Conservation (phyloP, 2,329 filamentous ascomycete species). For the Coniochaeta sp. region DNA sequence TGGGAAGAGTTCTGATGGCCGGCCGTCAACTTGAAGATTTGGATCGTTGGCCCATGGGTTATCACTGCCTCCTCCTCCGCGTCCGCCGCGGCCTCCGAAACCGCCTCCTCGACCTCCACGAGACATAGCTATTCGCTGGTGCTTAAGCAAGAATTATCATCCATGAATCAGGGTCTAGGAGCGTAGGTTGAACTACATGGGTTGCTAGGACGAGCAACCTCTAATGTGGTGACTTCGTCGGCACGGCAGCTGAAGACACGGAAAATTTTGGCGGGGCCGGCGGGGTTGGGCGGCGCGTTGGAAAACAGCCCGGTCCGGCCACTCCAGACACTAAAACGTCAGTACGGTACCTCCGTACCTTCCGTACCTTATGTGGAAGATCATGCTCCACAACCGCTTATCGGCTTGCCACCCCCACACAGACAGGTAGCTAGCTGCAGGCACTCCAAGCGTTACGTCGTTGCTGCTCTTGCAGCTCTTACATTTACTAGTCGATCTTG, state of each 20-base stretch:
- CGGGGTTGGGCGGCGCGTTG: not conserved
- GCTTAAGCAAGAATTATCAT: not conserved
- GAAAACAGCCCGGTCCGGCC: too few relatives aligned
- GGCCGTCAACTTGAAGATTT: constrained; percentile 36
- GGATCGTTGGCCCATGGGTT: constrained; percentile 50
- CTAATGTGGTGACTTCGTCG: not conserved
- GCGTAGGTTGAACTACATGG: not conserved
- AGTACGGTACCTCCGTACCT: not conserved
- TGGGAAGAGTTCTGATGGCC: constrained; percentile 53
- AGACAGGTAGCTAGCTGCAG: not conserved
- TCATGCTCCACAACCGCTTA: too few relatives aligned
- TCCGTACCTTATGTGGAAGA: too few relatives aligned
- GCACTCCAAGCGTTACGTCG: not conserved
- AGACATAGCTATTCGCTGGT: constrained; percentile 31
- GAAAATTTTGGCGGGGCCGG: constrained; percentile 5
- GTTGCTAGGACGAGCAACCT: not conserved
- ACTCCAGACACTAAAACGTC: too few relatives aligned
- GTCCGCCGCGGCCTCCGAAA: constrained; percentile 22
- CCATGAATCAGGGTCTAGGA: not conserved
- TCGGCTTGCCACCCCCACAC: not conserved
- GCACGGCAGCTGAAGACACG: not conserved
- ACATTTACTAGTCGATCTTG: not conserved
- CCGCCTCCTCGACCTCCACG: constrained; percentile 37
- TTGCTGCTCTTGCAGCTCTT: not conserved
- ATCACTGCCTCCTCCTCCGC: constrained; percentile 38